Base-by-base conservation (phyloP, 306 rosid species). In the Cicer pinnatifidum region DNA sequence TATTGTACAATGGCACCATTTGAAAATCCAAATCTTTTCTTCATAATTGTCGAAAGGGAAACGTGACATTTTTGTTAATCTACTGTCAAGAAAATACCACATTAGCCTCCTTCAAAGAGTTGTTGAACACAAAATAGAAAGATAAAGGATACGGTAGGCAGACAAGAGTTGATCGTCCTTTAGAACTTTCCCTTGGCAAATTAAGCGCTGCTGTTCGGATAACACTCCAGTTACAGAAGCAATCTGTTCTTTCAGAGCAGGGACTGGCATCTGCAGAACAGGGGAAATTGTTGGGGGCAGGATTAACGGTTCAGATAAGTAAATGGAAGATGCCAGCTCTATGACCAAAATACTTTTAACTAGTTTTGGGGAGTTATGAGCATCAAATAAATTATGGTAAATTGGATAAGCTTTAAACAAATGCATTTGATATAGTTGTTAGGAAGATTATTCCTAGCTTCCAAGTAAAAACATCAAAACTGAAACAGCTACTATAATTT, bases 241-340 rank as follows among this genome's bases (percentile, higher is more conserved):
- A 85, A 85, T 82, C 58, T 79, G 86, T 68, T 82, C 88, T 76
- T 85, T 85, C 75, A 85, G 44, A 72, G 80, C 88, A 76, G 88
- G 86, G 45, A 85, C 97, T 33, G 99, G 91, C 99, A 95, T 85
- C 99, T 95, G 85, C 77, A 87, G 52, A 79, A 80, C 56, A 82
- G 46, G 39, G 74, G 43, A 79, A 58, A 74, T 33, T 16, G 19
- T 46, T 15, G 68, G 11, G 69, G 9, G 61, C 69, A 28, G 72
- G 13, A 23, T 16, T 17, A 77, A 40, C 8, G 19, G 45, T 66
- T 69, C 63, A 77, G 45, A 63, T 56, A 11, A 80, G 11, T 45
- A 9, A 70, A 12, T 20, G 20, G 41, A 77, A 74, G 62, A 35
- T 6, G 71, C 48, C 35, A 68, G 66, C 67, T 15, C 70, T 56